These are phyloP conservation scores for Puccinia triticina DNA, from an alignment of 1,284 basidiomycete species.

Conservation along the genomic window DNA sequence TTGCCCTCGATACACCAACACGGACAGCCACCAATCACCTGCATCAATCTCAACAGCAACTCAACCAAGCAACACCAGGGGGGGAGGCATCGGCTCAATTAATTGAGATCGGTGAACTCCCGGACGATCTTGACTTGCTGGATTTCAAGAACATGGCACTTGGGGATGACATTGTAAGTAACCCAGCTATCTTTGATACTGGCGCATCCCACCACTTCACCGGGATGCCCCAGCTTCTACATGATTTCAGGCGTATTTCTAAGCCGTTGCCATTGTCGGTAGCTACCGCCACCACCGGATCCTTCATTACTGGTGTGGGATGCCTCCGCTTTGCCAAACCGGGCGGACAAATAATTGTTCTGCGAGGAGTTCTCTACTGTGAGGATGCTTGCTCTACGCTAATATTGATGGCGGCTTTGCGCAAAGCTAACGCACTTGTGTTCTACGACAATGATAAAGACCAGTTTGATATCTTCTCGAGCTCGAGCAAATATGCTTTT, in stretches of 20 bases:
- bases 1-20: neutral
- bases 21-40: neutral
- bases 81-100: neutral
- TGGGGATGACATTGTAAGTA: neutral
- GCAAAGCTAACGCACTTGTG: neutral
- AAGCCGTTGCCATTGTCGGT: neutral
- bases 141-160: neutral
- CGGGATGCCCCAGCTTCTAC: neutral
- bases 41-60: neutral
- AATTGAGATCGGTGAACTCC: neutral
- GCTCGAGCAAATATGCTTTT: neutral
- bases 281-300: neutral
- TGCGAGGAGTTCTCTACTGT: neutral
- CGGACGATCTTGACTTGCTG: neutral
- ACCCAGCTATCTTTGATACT: neutral
- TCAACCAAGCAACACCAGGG: neutral
- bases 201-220: neutral
- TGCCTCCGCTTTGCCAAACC: neutral
- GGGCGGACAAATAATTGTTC: neutral
- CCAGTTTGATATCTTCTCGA: neutral
- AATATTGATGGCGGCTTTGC: neutral
- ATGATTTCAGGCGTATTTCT: neutral
- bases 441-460: neutral
- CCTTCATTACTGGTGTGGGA: neutral
- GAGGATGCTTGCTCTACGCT: neutral